Evolutionary conservation across 2,329 filamentous ascomycete genomes (phyloP).

Genomic region (Trichoderma sp.): DNA sequence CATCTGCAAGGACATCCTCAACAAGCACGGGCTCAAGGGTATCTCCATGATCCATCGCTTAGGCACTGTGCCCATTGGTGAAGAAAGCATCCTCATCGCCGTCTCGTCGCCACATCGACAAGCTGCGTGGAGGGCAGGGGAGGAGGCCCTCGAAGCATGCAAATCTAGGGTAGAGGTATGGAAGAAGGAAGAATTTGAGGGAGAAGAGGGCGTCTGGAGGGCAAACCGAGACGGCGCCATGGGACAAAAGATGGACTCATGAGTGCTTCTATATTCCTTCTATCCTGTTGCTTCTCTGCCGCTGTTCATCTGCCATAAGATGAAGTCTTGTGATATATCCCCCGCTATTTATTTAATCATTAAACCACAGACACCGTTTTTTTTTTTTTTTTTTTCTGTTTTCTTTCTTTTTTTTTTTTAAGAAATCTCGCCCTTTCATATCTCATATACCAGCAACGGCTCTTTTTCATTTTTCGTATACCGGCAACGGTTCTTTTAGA

Average conservation of each 20-base stretch:
- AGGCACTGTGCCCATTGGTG: conserved; percentile 80
- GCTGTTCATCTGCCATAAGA: conserved; percentile 3
- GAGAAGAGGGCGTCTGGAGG: conserved; percentile 77
- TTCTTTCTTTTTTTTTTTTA: too few species aligned
- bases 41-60: conserved; percentile 82
- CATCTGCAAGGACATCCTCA: conserved; percentile 57
- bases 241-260: conserved; percentile 46
- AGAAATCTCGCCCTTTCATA: neutral
- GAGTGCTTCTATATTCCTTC: conserved; percentile 3
- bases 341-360: neutral
- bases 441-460: conserved; percentile 36
- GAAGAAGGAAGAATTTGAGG: conserved; percentile 87
- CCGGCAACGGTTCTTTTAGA: conserved; percentile 37
- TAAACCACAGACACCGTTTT: neutral
- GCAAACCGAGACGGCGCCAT: conserved; percentile 74
- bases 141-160: conserved; percentile 82
- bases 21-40: conserved; percentile 63
- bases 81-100: conserved; percentile 89
- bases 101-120: conserved; percentile 79
- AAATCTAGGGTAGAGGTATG: conserved; percentile 91
- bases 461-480: conserved; percentile 33
- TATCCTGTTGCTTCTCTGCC: neutral
- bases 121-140: conserved; percentile 81
- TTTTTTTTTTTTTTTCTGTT: too few species aligned
- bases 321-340: neutral